phyloP scores from a whole-genome alignment of 495 filamentous ascomycete genomes.

The Xylaria intraflava region DNA sequence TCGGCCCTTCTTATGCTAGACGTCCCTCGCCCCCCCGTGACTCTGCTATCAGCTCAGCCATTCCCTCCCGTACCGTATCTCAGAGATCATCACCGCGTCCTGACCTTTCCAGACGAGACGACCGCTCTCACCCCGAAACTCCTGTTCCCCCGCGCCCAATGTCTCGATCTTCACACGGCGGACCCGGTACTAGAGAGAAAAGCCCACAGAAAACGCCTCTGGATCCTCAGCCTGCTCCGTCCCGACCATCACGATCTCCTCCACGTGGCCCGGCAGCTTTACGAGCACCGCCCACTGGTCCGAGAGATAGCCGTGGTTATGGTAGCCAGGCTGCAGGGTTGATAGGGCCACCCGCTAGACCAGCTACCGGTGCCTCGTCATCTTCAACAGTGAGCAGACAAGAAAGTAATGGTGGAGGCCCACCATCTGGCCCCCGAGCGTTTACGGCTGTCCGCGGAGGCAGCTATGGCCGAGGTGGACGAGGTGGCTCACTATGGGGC shows the following conservation, averaged over 20 bases:
- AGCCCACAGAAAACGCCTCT: constrained; percentile 17
- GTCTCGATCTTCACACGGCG: constrained; percentile 22
- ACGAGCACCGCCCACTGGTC: constrained; percentile 40
- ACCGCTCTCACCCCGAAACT: constrained; percentile 36
- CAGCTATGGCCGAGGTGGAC: constrained; percentile 31
- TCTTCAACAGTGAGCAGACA: constrained; percentile 27
- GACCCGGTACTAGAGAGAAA: constrained; percentile 20
- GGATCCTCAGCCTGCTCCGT: constrained; percentile 21
- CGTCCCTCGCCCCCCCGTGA: constrained; percentile 38
- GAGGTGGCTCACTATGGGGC: constrained; percentile 33
- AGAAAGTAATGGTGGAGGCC: constrained; percentile 31
- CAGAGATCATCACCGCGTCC: constrained; percentile 40
- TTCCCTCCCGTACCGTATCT: constrained; percentile 38
- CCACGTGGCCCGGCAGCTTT: constrained; percentile 43
- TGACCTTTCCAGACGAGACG: constrained; percentile 32
- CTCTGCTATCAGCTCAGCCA: constrained; percentile 35
- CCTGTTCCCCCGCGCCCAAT: constrained; percentile 28
- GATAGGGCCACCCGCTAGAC: constrained; percentile 27
- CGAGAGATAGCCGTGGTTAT: constrained; percentile 33
- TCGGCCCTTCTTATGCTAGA: constrained; percentile 28
- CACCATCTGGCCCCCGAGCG: constrained; percentile 41
- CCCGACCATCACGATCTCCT: constrained; percentile 28
- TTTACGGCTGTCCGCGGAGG: constrained; percentile 35
- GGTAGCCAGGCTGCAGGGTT: constrained; percentile 26
- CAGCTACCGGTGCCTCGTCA: constrained; percentile 15